Evolutionary conservation across 108 stramenopile species (phyloP).

Genomic region (Epithemia pelagica): DNA sequence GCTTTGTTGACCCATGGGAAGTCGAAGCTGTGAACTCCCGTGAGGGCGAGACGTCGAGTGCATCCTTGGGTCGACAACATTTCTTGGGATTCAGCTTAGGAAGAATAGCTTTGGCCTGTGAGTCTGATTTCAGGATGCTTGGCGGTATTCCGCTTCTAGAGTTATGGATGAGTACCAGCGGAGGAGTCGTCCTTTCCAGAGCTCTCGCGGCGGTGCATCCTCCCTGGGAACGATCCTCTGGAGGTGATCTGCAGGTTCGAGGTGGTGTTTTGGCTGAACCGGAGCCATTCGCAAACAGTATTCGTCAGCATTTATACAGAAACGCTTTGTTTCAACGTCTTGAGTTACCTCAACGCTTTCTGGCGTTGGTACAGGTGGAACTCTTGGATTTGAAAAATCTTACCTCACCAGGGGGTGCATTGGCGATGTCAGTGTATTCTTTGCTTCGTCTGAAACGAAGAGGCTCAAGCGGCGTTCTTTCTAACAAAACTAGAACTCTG

Average conservation of each 20-base stretch:
- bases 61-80: constrained; percentile 58
- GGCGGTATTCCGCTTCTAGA: constrained; percentile 64
- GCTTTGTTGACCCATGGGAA: constrained; percentile 88
- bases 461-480: constrained; percentile 58
- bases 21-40: constrained; percentile 71
- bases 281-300: constrained; percentile 60
- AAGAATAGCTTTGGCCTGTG: constrained; percentile 50
- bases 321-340: constrained; percentile 78
- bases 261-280: constrained; percentile 53
- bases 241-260: constrained; percentile 65
- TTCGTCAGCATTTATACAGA: constrained; percentile 71
- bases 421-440: constrained; percentile 72
- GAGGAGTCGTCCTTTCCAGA: constrained; percentile 63
- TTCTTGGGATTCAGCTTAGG: constrained; percentile 58
- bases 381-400: constrained; percentile 93
- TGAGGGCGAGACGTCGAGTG: constrained; percentile 66
- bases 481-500: constrained; percentile 67
- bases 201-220: constrained; percentile 75
- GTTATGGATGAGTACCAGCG: constrained; percentile 59
- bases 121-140: constrained; percentile 39
- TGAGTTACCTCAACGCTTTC: constrained; percentile 79
- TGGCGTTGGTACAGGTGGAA: constrained; percentile 88
- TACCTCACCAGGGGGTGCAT: constrained; percentile 80
- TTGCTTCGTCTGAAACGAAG: constrained; percentile 67
- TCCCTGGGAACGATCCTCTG: constrained; percentile 76